These are phyloP conservation scores for Cadophora malorum DNA, from an alignment of 2,329 filamentous ascomycete species.

Conservation along the genomic window DNA sequence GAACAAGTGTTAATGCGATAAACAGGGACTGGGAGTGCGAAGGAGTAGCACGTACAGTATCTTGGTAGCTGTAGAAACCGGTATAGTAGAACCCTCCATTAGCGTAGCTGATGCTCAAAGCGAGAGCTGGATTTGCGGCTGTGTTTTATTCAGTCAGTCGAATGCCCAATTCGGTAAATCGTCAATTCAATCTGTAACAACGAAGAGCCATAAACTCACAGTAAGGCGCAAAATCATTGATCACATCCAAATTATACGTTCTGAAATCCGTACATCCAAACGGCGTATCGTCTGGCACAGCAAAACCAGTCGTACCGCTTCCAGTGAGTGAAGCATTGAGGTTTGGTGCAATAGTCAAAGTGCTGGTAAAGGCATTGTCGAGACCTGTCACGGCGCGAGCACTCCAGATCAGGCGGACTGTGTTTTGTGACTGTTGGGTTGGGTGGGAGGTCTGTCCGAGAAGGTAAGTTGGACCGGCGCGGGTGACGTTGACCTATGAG, in stretches of 20 bases:
- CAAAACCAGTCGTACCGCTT: conserved; percentile 64
- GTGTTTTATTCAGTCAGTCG: too few relatives aligned
- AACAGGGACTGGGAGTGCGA: neutral
- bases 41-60: conserved; percentile 55
- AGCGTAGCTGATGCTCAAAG: conserved; percentile 65
- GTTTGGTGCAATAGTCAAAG: conserved; percentile 67
- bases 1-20: neutral
- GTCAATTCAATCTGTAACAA: too few relatives aligned
- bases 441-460: conserved; percentile 55
- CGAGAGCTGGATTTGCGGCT: conserved; percentile 62
- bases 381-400: conserved; percentile 55
- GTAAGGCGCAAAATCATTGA: conserved; percentile 61
- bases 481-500: conserved; percentile 66
- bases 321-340: conserved; percentile 68
- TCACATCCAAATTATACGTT: conserved; percentile 71
- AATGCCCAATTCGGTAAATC: too few relatives aligned
- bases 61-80: conserved; percentile 71
- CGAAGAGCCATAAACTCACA: conserved; percentile 26
- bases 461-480: conserved; percentile 64
- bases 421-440: conserved; percentile 45
- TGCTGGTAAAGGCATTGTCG: conserved; percentile 68
- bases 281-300: conserved; percentile 64
- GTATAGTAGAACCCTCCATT: conserved; percentile 73
- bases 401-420: conserved; percentile 64
- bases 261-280: conserved; percentile 69